These are phyloP conservation scores for Lolium perenne DNA, from an alignment of 176 grass and related monocot species.

Conservation along the genomic window DNA sequence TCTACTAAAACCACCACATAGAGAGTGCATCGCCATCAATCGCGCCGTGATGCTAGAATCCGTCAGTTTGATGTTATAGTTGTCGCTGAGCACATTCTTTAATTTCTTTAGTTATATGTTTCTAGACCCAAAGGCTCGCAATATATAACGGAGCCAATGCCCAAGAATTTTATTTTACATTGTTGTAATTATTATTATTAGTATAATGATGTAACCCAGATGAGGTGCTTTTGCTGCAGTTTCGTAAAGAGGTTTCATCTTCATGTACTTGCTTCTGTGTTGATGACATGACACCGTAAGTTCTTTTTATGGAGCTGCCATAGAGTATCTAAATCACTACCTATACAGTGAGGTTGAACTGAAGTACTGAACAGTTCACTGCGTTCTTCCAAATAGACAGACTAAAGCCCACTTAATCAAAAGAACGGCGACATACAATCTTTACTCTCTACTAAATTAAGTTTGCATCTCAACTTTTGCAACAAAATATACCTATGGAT, in stretches of 20 bases:
- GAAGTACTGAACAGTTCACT: no score
- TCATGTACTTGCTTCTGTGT: background rate
- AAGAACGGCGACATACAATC: no score
- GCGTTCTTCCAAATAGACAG: no score
- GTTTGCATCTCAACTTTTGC: background rate
- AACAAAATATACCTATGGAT: background rate
- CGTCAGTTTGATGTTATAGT: conserved; percentile 5
- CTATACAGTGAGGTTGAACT: no score
- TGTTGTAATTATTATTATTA: conserved; percentile 34
- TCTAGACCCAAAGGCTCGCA: conserved; percentile 38
- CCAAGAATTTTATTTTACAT: background rate
- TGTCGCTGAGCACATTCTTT: conserved; percentile 7
- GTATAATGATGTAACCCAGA: conserved; percentile 28
- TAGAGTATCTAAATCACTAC: background rate
- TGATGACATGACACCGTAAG: background rate
- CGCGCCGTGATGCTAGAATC: background rate
- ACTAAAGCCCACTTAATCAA: no score
- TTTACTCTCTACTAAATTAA: background rate
- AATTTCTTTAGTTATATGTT: conserved; percentile 25
- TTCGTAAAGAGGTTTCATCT: background rate
- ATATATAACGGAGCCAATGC: conserved; percentile 34
- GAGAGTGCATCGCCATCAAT: conserved; percentile 10
- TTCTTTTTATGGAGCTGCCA: background rate
- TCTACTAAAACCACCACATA: conserved; percentile 18
- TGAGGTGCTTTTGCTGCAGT: background rate